Conservation (phyloP, 306 rosid genomes). For the Hippophae tibetana region DNA sequence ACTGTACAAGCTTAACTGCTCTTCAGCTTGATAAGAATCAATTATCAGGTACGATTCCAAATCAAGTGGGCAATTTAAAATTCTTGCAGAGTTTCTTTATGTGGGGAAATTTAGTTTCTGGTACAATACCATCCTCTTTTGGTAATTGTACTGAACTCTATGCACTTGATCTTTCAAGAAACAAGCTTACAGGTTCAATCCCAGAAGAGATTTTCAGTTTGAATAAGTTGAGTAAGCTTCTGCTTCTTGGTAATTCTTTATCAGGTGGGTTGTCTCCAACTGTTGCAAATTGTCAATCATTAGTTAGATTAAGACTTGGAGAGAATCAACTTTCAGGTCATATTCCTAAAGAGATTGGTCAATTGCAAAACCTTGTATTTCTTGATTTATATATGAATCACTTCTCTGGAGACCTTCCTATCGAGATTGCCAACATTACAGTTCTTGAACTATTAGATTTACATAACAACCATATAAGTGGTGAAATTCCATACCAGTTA, state of each 20-base stretch:
- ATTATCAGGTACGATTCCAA: constrained; percentile 78
- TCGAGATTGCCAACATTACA: constrained; percentile 73
- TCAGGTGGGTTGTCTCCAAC: constrained; percentile 58
- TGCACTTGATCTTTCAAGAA: constrained; percentile 92
- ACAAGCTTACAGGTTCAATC: constrained; percentile 76
- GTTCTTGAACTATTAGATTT: constrained; percentile 86
- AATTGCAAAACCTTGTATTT: constrained; percentile 76
- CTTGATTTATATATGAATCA: constrained; percentile 89
- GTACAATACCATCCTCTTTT: constrained; percentile 74
- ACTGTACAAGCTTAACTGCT: constrained; percentile 78
- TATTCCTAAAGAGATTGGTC: constrained; percentile 82
- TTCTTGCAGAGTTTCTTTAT: constrained; percentile 66
- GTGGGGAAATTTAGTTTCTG: constrained; percentile 88
- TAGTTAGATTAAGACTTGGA: constrained; percentile 83
- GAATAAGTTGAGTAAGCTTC: constrained; percentile 90
- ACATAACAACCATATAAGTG: constrained; percentile 68
- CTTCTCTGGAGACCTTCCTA: constrained; percentile 68
- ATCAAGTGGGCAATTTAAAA: constrained; percentile 66
- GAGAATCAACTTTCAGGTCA: constrained; percentile 87
- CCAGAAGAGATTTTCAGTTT: constrained; percentile 86
- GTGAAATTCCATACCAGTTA: constrained; percentile 59
- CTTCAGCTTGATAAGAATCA: constrained; percentile 93
- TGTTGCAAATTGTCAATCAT: constrained; percentile 64
- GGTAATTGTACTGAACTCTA: constrained; percentile 87
- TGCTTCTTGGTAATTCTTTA: constrained; percentile 83